Percentiles rank a stretch among this genome's conserved stretches.
phyloP scores from a whole-genome alignment of 2,329 filamentous ascomycete species.

The Claviceps cyperi region DNA sequence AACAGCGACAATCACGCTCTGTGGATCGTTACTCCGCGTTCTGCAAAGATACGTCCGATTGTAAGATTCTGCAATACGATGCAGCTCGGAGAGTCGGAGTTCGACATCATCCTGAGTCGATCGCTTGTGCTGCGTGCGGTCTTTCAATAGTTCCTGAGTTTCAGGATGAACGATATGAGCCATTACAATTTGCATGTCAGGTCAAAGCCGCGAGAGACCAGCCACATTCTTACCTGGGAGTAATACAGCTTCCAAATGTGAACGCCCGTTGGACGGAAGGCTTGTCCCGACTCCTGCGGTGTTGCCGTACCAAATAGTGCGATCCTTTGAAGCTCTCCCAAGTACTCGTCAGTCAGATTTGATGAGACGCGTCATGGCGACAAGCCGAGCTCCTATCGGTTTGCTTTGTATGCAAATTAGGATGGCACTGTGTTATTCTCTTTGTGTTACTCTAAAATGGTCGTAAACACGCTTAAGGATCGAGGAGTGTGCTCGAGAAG shows the following conservation, averaged over 20 bases:
- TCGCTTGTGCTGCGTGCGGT: neutral
- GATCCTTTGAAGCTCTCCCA: neutral
- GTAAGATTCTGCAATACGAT: neutral
- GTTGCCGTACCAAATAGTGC: neutral
- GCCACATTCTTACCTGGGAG: neutral
- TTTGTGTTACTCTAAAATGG: neutral
- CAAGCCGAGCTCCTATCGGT: neutral
- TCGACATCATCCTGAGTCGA: neutral
- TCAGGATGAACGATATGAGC: neutral
- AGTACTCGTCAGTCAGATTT: too few species aligned
- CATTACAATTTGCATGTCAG: neutral
- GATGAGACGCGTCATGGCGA: neutral
- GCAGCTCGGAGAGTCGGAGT: neutral
- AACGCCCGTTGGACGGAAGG: neutral
- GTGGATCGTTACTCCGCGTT: conserved; percentile 1
- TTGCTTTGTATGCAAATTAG: neutral
- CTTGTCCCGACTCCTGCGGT: neutral
- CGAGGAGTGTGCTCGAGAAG: neutral
- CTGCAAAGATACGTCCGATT: neutral
- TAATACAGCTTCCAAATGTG: neutral
- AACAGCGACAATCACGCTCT: neutral
- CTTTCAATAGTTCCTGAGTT: neutral
- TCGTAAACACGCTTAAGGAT: neutral
- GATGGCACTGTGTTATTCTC: too few species aligned
- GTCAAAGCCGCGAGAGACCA: neutral